A percentile compares a stretch with the other conserved stretches of the same genome.
Conservation (phyloP, 106 monocot species). For the Allium sativum region DNA sequence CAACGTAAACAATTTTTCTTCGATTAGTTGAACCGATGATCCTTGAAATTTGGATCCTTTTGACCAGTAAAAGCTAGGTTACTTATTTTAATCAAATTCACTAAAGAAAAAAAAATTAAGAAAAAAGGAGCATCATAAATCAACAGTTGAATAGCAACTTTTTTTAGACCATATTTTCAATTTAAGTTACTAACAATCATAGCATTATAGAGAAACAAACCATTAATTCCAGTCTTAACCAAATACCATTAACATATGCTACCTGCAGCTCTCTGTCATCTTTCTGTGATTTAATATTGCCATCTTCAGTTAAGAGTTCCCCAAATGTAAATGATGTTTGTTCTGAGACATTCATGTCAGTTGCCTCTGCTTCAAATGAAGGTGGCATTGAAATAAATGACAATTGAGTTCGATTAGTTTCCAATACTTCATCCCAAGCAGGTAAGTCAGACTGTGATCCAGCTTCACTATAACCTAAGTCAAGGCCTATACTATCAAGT, state of each 20-base stretch:
- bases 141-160: too few species aligned
- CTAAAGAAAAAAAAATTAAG: too few species aligned
- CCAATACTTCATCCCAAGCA: slow-evolving; percentile 26
- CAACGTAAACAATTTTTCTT: too few species aligned
- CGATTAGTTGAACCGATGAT: too few species aligned
- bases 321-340: slow-evolving; percentile 12
- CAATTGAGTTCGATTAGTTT: slow-evolving; percentile 14
- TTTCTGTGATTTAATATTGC: slow-evolving; percentile 2
- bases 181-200: background rate
- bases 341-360: slow-evolving; percentile 6
- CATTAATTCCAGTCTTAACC: background rate
- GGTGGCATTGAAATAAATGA: slow-evolving; percentile 13
- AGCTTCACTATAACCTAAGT: slow-evolving; percentile 13
- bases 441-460: slow-evolving; percentile 20
- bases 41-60: too few species aligned
- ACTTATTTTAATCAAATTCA: too few species aligned
- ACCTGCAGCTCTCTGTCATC: slow-evolving; percentile 23
- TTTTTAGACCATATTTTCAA: too few species aligned
- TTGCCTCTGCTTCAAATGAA: slow-evolving; percentile 4
- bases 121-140: too few species aligned
- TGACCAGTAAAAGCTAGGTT: too few species aligned
- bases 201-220: background rate
- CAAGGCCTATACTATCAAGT: slow-evolving; percentile 16
- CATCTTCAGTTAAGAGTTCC: slow-evolving; percentile 12
- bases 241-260: background rate